Base-by-base conservation (phyloP, 495 filamentous ascomycete species). In the Annulohypoxylon nitens region DNA sequence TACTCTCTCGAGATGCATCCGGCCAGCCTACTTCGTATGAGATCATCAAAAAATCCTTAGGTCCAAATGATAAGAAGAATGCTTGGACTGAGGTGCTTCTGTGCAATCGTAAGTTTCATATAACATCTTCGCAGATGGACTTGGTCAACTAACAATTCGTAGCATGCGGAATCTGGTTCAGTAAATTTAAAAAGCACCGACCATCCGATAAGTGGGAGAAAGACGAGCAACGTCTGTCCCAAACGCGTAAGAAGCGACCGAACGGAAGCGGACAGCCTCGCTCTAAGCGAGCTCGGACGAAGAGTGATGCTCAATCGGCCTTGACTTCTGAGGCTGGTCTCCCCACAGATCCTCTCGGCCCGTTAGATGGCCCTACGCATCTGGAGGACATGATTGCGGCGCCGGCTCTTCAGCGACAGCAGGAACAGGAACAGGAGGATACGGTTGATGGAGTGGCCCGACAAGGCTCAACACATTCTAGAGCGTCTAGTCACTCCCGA, bases 111-210 rank as follows among this genome's bases (percentile, higher is more conserved):
- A 83, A 89, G 90, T 88, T 43, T 12, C 43, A 30, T 12, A 54
- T 34, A 2, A 34, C 18, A 30, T 12, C 14, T 8, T 7, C 58
- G 11, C 41, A 20, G 11, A 39, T 23, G 4, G 16, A 65, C 10
- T 41, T 37, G 4, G 14, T 23, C 51, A 23, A 53, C 25, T 70
- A 50, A 71, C 58, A 36, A 61, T 64, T 34, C 53, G 36, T 58
- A 89, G 88, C 96, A 73, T 99, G 96, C 75, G 96, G 96, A 12
- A 87, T 99, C 36, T 99, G 94, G 94, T 88, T 98, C 66, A 88
- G 90, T 47, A 97, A 97, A 73, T 93, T 91, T 77, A 94, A 92
- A 76, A 84, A 79, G 33, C 97, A 97, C 86, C 88, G 96, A 7
- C 96, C 96, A 1, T 84, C 89, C 55, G 88, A 93, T 50, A 89